Base-by-base conservation (phyloP, 176 grass and related monocot species). In the Eremochloa ophiuroides region DNA sequence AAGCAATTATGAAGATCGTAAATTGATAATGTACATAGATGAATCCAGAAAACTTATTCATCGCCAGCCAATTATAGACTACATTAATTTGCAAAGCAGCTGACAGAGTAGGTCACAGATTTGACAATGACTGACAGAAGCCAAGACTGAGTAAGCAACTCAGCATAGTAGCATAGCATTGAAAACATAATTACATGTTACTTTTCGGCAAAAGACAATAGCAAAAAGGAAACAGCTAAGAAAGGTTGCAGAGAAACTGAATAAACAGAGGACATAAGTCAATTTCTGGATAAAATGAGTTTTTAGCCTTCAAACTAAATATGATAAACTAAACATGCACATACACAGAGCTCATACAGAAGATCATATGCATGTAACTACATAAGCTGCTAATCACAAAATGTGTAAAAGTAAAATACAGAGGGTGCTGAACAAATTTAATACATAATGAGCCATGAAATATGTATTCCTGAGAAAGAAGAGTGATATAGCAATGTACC, bases 401-500 rank as follows among this genome's bases (percentile, higher is more conserved):
- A 58, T 66, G 65, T 22, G 37, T 44, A 65, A 35, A 74, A 38
- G n/a, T 59, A 59, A 59, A 59, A 59, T 59, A 59, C 23, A 26
- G n/a, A 26, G 55, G n/a, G 2, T 59, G 23, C n/a, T 59, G 27
- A 65, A 65, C 27, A 62, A 43, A 77, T 38, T 17, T 5, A 81
- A 75, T 43, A 75, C 2, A 72, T 80, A 42, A 43, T 63, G 71
- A 64, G 17, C 34, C 22, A 30, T 64, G 17, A 80, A 81, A 40
- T 50, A 70, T 56, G 10, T 82, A 82, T 62, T 79, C 20, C 30
- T 29, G 77, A 85, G 22, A 76, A 76, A 35, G 67, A 11, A 62
- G 14, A 34, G 18, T 26, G 37, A 71, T 13, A 72, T 63, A 93
- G n/a, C n/a, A 79, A 91, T 39, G 8, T 48, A 95, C 96, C 93